phyloP scores from a whole-genome alignment of 2,329 filamentous ascomycete genomes.

The Colletotrichum sp. region DNA sequence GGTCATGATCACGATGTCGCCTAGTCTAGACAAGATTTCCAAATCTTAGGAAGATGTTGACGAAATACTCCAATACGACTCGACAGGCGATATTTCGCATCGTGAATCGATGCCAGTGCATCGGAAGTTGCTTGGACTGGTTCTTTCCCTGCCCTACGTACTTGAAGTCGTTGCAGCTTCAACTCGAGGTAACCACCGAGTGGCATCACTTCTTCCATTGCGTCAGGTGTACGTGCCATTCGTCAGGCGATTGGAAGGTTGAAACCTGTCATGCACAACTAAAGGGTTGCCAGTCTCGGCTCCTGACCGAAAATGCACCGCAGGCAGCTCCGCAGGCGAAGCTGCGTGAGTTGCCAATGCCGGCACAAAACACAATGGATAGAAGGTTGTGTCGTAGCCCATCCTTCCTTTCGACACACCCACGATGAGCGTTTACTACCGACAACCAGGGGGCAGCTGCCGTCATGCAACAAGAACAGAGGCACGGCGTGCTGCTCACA shows the following conservation, averaged over 20 bases:
- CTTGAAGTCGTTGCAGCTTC: neutral
- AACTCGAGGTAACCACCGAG: neutral
- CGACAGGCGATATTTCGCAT: neutral
- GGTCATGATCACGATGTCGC: neutral
- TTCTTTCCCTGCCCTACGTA: neutral
- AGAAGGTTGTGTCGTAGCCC: neutral
- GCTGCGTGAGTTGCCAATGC: neutral
- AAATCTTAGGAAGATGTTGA: neutral
- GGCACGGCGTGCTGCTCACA: neutral
- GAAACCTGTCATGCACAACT: neutral
- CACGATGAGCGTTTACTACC: neutral
- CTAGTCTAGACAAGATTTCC: neutral
- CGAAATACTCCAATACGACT: neutral
- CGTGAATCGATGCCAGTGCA: neutral
- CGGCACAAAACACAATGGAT: neutral
- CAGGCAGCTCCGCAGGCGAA: neutral
- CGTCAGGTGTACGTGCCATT: neutral
- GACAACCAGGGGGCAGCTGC: neutral
- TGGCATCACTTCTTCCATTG: neutral
- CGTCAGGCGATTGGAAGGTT: neutral
- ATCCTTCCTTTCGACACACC: neutral
- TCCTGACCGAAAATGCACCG: neutral
- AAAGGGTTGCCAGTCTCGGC: neutral
- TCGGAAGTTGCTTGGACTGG: neutral
- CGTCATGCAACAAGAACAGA: neutral